These are phyloP conservation scores for Luffa aegyptiaca DNA, from an alignment of 306 rosid species.

Conservation along the genomic window DNA sequence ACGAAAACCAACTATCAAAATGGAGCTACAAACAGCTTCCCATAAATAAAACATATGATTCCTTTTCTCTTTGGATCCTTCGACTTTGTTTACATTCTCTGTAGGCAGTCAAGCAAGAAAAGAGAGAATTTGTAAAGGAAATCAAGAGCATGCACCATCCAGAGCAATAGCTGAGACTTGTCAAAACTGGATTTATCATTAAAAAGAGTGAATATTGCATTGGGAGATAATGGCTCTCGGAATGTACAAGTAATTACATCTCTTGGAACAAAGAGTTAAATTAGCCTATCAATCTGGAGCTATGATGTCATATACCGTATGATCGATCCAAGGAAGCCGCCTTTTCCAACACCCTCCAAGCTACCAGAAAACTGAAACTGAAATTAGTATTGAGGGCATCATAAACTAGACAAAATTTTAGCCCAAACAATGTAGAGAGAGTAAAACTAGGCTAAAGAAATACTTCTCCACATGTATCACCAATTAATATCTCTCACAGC, in stretches of 20 bases:
- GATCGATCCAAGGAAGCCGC: background rate
- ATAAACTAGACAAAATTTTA: slow-evolving; percentile 7
- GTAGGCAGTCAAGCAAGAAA: background rate
- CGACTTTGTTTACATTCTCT: background rate
- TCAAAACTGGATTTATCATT: background rate
- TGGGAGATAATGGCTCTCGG: background rate
- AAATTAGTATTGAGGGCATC: background rate
- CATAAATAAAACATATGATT: background rate
- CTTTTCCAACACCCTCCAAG: background rate
- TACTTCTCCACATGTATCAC: background rate
- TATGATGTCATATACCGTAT: background rate
- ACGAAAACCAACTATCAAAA: background rate
- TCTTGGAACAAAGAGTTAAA: background rate
- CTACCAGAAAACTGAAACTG: background rate
- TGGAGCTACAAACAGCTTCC: background rate
- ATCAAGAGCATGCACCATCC: background rate
- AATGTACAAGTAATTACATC: slow-evolving; percentile 6
- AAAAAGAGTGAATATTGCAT: background rate
- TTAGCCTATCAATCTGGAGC: slow-evolving; percentile 10
- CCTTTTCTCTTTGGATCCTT: background rate
- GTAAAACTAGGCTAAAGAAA: background rate
- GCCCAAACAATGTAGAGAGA: background rate
- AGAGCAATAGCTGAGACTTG: background rate
- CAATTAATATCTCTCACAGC: background rate
- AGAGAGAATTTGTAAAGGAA: background rate